Evolutionary conservation across 23 red algal genomes (phyloP).

Genomic region (Gracilaria domingensis): DNA sequence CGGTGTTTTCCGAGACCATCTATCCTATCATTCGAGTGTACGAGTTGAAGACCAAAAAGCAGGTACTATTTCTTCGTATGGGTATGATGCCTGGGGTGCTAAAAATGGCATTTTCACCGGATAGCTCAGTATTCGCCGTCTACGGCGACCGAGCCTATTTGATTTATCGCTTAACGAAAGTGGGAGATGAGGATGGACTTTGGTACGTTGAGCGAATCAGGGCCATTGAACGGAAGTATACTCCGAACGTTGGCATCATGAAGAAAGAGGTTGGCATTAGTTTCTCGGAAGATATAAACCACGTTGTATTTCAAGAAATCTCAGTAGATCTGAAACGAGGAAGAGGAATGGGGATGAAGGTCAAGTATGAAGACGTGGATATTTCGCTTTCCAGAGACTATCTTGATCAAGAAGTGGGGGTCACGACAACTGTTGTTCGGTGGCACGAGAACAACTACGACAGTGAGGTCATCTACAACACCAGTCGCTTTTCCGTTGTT

Average conservation of each 20-base stretch:
- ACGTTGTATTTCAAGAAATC: slow-evolving; percentile 8
- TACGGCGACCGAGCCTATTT: slow-evolving; percentile 7
- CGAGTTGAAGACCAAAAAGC: background rate
- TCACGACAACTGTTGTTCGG: background rate
- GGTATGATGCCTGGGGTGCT: slow-evolving; percentile 3
- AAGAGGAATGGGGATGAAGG: background rate
- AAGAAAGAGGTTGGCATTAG: background rate
- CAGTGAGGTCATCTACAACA: background rate
- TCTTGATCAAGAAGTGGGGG: background rate
- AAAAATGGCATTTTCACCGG: slow-evolving; percentile 1
- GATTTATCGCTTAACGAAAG: slow-evolving; percentile 8
- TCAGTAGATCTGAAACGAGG: background rate
- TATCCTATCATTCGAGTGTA: slow-evolving; percentile 23
- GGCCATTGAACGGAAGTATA: slow-evolving; percentile 6
- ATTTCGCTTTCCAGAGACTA: background rate
- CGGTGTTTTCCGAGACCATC: background rate
- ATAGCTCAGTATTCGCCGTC: background rate
- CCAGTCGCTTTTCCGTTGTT: background rate
- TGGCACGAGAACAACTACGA: background rate
- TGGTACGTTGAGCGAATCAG: background rate
- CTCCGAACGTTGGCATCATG: background rate
- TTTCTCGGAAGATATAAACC: background rate
- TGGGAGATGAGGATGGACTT: background rate
- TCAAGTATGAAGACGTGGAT: slow-evolving; percentile 11
- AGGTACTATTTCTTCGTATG: slow-evolving; percentile 2